phyloP scores from a whole-genome alignment of 225 moss, liverwort and hornwort species.

The Anthoceros angustus region DNA sequence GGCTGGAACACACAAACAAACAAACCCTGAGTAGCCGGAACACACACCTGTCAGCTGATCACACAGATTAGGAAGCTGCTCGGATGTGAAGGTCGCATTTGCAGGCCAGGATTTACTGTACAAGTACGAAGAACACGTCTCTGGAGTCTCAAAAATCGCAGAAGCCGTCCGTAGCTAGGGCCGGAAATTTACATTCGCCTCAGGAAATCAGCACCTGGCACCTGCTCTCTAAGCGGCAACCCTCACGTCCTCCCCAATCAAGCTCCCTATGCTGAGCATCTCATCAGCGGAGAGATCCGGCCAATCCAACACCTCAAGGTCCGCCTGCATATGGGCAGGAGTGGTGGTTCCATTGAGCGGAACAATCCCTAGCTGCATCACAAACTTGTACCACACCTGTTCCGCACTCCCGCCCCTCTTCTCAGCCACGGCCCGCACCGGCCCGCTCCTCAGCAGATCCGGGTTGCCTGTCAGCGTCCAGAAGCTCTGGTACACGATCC shows the following conservation, averaged over 20 bases:
- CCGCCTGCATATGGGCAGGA: not conserved
- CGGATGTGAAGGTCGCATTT: too few species aligned
- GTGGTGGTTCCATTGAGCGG: not conserved
- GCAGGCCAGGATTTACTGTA: too few species aligned
- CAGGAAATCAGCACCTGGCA: too few species aligned
- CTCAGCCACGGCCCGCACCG: not conserved
- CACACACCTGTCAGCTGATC: too few species aligned
- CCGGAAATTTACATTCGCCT: too few species aligned
- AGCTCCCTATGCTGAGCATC: not conserved
- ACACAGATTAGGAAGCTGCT: too few species aligned
- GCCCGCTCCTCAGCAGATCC: not conserved
- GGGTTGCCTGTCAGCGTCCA: not conserved
- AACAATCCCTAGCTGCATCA: not conserved
- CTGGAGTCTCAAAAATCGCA: too few species aligned
- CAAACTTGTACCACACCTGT: constrained; percentile 2
- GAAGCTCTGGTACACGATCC: not conserved
- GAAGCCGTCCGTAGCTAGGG: too few species aligned
- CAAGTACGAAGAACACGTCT: too few species aligned
- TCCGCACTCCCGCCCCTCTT: not conserved
- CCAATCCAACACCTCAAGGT: not conserved
- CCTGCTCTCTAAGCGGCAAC: not conserved
- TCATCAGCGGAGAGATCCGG: not conserved
- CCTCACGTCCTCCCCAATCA: not conserved
- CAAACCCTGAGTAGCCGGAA: too few species aligned
- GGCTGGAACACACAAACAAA: too few species aligned